Evolutionary conservation across 352 stramenopile genomes (phyloP).

Genomic region (Phytophthora litchii): DNA sequence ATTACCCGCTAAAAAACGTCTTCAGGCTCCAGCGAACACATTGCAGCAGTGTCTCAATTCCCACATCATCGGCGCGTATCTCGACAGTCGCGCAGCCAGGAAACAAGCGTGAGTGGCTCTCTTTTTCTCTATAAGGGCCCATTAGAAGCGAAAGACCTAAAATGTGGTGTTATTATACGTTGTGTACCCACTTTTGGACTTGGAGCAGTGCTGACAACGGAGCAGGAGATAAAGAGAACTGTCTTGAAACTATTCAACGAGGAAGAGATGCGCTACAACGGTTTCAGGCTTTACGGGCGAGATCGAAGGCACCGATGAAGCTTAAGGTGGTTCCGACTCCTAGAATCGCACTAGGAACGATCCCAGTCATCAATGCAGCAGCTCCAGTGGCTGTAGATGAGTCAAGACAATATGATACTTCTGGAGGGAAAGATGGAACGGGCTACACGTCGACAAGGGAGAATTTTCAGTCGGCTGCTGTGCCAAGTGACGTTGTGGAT

Average conservation of each 20-base stretch:
- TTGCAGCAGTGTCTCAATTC: conserved; percentile 83
- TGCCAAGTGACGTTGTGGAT: conserved; percentile 29
- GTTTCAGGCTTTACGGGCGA: conserved; percentile 40
- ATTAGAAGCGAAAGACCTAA: not conserved
- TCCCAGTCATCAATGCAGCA: conserved; percentile 28
- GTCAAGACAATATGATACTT: conserved; percentile 2
- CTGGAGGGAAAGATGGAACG: conserved; percentile 1
- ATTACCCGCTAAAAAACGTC: not conserved
- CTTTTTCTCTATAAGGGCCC: not conserved
- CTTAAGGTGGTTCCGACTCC: conserved; percentile 57
- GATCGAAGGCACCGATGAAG: conserved; percentile 35
- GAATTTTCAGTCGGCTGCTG: conserved; percentile 4
- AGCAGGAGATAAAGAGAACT: conserved; percentile 46
- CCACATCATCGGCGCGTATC: conserved; percentile 74
- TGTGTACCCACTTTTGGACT: conserved; percentile 9
- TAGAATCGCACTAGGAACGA: conserved; percentile 35
- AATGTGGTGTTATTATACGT: not conserved
- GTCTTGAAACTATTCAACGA: conserved; percentile 49
- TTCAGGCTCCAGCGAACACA: conserved; percentile 44
- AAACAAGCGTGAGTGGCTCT: conserved; percentile 48
- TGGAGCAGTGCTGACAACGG: conserved; percentile 8
- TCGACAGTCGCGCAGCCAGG: conserved; percentile 53
- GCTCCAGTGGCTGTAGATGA: not conserved
- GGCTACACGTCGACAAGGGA: not conserved
- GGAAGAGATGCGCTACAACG: conserved; percentile 45